These are phyloP conservation scores for Aspergillus sclerotiicarbonarius DNA, from an alignment of 495 filamentous ascomycete species.

Conservation along the genomic window DNA sequence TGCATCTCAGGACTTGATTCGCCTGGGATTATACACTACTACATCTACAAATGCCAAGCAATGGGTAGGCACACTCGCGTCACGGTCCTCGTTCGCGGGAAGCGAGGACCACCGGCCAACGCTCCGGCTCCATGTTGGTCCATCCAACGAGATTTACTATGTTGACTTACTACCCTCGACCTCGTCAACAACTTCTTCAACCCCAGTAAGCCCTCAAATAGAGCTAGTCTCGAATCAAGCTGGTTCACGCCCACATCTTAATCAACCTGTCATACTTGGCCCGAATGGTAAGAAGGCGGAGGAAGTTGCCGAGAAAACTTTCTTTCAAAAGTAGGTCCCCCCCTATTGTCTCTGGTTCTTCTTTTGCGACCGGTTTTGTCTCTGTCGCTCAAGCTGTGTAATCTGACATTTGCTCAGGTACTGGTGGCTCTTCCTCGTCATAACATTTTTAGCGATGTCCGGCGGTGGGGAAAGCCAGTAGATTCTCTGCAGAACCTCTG, in stretches of 20 bases:
- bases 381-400: background rate
- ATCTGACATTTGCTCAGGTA: conserved; percentile 30
- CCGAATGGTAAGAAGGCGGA: conserved; percentile 39
- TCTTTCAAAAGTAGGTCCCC: conserved; percentile 46
- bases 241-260: conserved; percentile 39
- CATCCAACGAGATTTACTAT: conserved; percentile 37
- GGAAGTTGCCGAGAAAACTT: conserved; percentile 39
- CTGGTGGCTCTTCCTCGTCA: conserved; percentile 48
- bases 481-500: background rate
- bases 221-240: conserved; percentile 28
- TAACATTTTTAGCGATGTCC: conserved; percentile 42
- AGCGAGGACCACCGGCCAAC: conserved; percentile 22
- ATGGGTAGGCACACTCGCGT: conserved; percentile 43
- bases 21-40: conserved; percentile 37
- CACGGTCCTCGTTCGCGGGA: conserved; percentile 27
- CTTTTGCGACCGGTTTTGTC: background rate
- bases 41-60: conserved; percentile 29
- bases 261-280: conserved; percentile 40
- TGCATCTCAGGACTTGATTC: conserved; percentile 25
- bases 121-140: conserved; percentile 37
- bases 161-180: conserved; percentile 26
- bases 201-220: conserved; percentile 16
- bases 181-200: conserved; percentile 6
- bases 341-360: background rate
- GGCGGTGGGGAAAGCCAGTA: conserved; percentile 38